phyloP scores from a whole-genome alignment of 345 rosid species.

The Hibiscus tridactylites region DNA sequence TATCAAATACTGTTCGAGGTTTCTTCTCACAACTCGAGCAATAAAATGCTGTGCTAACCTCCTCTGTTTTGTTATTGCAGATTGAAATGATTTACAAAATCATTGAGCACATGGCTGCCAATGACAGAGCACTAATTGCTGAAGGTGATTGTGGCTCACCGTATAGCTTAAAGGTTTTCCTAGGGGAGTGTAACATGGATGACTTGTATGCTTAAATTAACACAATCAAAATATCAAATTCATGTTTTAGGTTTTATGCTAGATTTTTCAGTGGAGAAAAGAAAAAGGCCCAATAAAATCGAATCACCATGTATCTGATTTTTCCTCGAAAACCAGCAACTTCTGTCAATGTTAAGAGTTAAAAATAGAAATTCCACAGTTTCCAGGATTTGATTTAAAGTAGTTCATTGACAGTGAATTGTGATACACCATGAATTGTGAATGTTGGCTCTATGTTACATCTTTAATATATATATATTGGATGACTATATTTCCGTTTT shows the following conservation, averaged over 20 bases:
- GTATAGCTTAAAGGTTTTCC: conserved; percentile 73
- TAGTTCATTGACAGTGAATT: background rate
- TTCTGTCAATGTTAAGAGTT: background rate
- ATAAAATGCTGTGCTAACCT: conserved; percentile 14
- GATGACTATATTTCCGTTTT: background rate
- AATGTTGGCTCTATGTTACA: too few relatives aligned
- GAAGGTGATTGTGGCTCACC: conserved; percentile 97
- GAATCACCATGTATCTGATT: background rate
- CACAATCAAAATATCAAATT: background rate
- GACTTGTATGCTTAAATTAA: conserved; percentile 36
- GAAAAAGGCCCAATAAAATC: conserved; percentile 19
- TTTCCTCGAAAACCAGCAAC: background rate
- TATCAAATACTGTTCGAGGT: background rate
- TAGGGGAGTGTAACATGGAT: conserved; percentile 80
- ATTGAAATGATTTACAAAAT: conserved; percentile 98
- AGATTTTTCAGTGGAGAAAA: conserved; percentile 6
- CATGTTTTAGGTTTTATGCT: background rate
- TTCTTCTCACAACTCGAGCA: background rate
- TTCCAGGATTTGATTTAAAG: background rate
- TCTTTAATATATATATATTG: background rate
- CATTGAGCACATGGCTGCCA: conserved; percentile 86
- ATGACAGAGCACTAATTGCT: conserved; percentile 89
- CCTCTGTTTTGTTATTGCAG: conserved; percentile 33
- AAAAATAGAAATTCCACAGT: background rate
- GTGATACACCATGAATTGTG: too few relatives aligned